Conservation (phyloP, 192 early-diverging fungal genomes). For the Linderina pennispora region DNA sequence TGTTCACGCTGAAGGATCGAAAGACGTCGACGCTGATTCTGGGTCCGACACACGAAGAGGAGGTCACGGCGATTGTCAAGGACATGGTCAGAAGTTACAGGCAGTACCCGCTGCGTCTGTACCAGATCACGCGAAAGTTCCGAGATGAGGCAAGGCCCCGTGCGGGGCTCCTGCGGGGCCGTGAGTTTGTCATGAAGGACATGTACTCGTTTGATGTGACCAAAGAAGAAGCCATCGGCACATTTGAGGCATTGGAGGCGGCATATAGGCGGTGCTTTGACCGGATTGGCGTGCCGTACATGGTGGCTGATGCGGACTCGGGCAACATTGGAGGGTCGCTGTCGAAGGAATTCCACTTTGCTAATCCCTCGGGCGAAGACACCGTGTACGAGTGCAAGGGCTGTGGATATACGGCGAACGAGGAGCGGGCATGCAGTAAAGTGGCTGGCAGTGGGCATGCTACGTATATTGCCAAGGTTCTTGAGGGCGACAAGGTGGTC, state of each 20-base stretch:
- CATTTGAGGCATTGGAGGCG: constrained; percentile 65
- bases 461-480: neutral
- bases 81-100: constrained; percentile 58
- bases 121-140: constrained; percentile 85
- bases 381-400: constrained; percentile 58
- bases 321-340: constrained; percentile 85
- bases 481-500: constrained; percentile 2
- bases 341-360: constrained; percentile 89
- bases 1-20: constrained; percentile 78
- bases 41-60: constrained; percentile 91
- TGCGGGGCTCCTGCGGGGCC: constrained; percentile 73
- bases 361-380: constrained; percentile 76
- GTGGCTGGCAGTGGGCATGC: neutral
- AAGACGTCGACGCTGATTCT: constrained; percentile 61
- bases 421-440: constrained; percentile 58
- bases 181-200: constrained; percentile 97
- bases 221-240: constrained; percentile 57
- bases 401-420: constrained; percentile 85
- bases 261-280: constrained; percentile 76
- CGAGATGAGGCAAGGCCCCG: constrained; percentile 81
- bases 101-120: constrained; percentile 77
- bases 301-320: constrained; percentile 84
- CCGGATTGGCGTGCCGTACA: constrained; percentile 72
- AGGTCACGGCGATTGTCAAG: constrained; percentile 72
- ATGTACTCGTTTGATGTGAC: constrained; percentile 83